phyloP scores from a whole-genome alignment of 169 alveolate genomes.

The Plasmodium billcollinsi region DNA sequence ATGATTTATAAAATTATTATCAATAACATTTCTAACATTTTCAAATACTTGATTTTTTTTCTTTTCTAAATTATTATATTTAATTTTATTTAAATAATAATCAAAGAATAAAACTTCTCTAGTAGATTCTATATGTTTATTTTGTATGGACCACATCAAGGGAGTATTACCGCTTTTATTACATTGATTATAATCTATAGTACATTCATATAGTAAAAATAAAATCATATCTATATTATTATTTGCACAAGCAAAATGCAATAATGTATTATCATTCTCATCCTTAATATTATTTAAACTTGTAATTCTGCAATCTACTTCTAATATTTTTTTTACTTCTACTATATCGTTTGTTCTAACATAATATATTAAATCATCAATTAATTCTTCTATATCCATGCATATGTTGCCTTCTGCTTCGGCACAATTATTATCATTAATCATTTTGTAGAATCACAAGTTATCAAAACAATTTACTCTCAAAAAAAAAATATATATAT shows the following conservation, averaged over 20 bases:
- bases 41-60: conserved; percentile 40
- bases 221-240: conserved; percentile 78
- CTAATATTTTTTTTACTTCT: conserved; percentile 39
- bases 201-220: conserved; percentile 81
- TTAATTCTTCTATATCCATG: conserved; percentile 7
- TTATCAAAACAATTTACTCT: not conserved
- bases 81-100: conserved; percentile 75
- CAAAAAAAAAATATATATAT: not conserved
- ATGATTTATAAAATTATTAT: not conserved
- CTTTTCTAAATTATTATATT: conserved; percentile 50
- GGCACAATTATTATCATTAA: not conserved
- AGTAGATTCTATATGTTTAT: conserved; percentile 79
- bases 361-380: conserved; percentile 61
- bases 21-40: conserved; percentile 24
- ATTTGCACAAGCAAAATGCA: conserved; percentile 85
- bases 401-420: not conserved
- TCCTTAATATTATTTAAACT: conserved; percentile 58
- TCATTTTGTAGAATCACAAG: not conserved
- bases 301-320: conserved; percentile 49
- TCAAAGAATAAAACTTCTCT: conserved; percentile 79
- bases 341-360: conserved; percentile 57
- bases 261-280: conserved; percentile 78
- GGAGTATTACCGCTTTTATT: conserved; percentile 85
- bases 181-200: conserved; percentile 75
- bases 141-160: conserved; percentile 86